Base-by-base conservation (phyloP, 495 filamentous ascomycete species). In the Corynascus novoguineensis region DNA sequence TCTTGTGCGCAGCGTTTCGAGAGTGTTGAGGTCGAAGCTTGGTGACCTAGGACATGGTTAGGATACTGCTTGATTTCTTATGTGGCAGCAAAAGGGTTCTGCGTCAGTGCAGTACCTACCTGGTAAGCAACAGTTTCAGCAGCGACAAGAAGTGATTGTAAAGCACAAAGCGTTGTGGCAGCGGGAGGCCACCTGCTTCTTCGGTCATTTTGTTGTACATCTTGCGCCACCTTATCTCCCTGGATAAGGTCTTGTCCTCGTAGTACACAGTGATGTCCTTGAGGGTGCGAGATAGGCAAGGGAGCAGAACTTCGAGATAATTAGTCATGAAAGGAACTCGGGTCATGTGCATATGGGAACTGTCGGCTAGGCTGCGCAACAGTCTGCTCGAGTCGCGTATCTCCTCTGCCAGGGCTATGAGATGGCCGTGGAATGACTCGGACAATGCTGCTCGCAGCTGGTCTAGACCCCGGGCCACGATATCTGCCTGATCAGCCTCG, bases 191-290 rank as follows among this genome's bases (percentile, higher is more conserved):
- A 3, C 66, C 71, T 37, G 72, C 73, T 60, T 76, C 77, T 29
- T 75, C 72, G 1, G 72, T 73, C 71, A 79, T 74, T 48, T 73
- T 73, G 69, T 80, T 71, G 54, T 78, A 75, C 77, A 82, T 81
- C 34, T 73, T 72, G 28, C 71, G 73, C 79, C 79, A 82, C 38
- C 77, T 68, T 34, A 68, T 68, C 55, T 75, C 71, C 44, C 72
- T 72, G 35, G 70, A 65, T 25, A 78, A 21, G 5, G 64, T 68
- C 55, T 71, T 76, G 56, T 83, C 75, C 38, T 78, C 78, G 58
- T 80, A 74, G 60, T 76, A 73, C 5, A 57, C 32, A 49, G 67
- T 75, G 63, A 83, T 83, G 55, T 83, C 80, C 38, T 71, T 65
- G 41, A 81, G 67, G 2, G 75, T 76, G 48, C 68, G 71, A 50